Base-by-base conservation (phyloP, 768 basidiomycete genomes). In the Cantharellus anzutake region DNA sequence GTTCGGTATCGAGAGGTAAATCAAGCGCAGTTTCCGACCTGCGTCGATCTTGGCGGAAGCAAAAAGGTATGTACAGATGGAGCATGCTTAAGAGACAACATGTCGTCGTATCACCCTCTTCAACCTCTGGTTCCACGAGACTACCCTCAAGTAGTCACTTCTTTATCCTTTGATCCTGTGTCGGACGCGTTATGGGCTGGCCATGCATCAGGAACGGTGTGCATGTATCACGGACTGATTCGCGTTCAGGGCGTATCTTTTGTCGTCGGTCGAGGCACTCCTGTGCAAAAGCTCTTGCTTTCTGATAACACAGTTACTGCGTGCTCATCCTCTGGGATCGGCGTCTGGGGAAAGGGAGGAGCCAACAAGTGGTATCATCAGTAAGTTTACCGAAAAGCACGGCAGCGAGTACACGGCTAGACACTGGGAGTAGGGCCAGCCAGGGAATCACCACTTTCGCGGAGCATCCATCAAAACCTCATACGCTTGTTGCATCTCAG, bases 151-250 rank as follows among this genome's bases (percentile, higher is more conserved):
- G 77, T 83, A 35, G 75, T 86, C 55, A 83, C 86, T 34, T 79
- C 88, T 0, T 75, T 96, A 60, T 79, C 83, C 0, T 93, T 98
- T 68, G 94, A 99, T 70, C 84, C 90, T 4, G 82, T 86, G 29
- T 87, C 89, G 0, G 92, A 97, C 69, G 80, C 84, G 3, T 73
- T 99, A 41, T 96, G 92, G 91, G 74, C 83, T 53, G 93, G 92
- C 39, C 76, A 79, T 4, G 79, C 81, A 60, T 71, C 78, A 38
- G 93, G 94, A 2, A 73, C 73, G 60, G 76, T 96, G 62, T 68
- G 76, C 44, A 83, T 85, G 1, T 78, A 82, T 67, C 81, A 86
- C 71, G 76, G 80, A 48, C 68, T 76, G 39, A 76, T 75, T 55
- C 83, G 81, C 14, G 67, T 79, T 56, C 79, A 81, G 56, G 85